Base-by-base conservation (phyloP, 2,329 filamentous ascomycete species). In the Penicillium sp. region DNA sequence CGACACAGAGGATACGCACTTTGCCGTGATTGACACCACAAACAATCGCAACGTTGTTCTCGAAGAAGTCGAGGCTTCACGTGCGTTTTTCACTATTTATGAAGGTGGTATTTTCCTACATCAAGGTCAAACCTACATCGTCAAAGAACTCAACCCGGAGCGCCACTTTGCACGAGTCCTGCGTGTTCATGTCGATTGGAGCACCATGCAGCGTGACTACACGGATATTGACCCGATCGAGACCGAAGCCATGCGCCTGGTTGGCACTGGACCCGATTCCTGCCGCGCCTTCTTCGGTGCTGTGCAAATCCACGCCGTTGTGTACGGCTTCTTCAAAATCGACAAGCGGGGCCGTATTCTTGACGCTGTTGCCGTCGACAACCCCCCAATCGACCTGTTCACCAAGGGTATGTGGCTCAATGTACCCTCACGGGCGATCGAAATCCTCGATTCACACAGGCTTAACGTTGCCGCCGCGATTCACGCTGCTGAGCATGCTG, bases 311-410 rank as follows among this genome's bases (percentile, higher is more conserved):
- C 86, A 89, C 64, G 90, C 94, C 66, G 89, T 91, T 34, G 92
- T 99, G 1, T 98, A 96, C 73, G 95, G 95, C 1, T 99, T 95
- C 80, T 98, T 97, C 84, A 98, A 98, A 73, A 81, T 97, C n/a
- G 93, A 98, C 76, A 90, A 89, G 71, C 89, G 87, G 66, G 86
- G 90, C 1, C 87, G 91, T 1, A 91, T 98, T 58, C 84, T 98
- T 14, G 95, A 99, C 73, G 94, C 94, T 2, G 89, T 98, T 0
- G 86, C 94, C 60, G 92, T 98, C 22, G 91, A 97, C 73, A 96
- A 96, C 67, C 93, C 94, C 3, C 92, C 95, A 0, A 91, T 98
- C 54, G 86, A 95, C 52, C 86, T 92, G 3, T 84, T 88, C 71
- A 90, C 87, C 69, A 96, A 95, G 73, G 95, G 93, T 41, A 91